Conservation (phyloP, 2,329 filamentous ascomycete species). For the Madurella mycetomatis region DNA sequence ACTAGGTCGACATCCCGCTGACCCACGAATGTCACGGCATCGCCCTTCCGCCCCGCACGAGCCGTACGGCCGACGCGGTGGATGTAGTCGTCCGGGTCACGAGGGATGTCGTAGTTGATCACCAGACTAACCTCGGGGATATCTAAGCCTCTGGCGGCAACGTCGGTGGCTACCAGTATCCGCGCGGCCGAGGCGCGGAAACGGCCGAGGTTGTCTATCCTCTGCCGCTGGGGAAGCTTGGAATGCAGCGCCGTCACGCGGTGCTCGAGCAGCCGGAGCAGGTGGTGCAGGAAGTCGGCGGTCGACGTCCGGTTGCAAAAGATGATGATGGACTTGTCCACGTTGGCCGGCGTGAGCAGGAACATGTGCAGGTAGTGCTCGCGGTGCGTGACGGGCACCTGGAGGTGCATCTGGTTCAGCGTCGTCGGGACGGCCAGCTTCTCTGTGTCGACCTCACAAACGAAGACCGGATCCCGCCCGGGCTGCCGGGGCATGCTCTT, state of each 20-base stretch:
- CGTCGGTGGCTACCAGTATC: conserved; percentile 90
- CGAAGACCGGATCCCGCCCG: conserved; percentile 72
- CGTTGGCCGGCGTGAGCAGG: conserved; percentile 71
- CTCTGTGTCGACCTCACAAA: conserved; percentile 81
- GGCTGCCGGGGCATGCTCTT: conserved; percentile 69
- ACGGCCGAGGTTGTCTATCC: conserved; percentile 80
- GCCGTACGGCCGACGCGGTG: conserved; percentile 94
- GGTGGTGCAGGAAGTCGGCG: conserved; percentile 82
- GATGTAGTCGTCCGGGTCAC: conserved; percentile 97
- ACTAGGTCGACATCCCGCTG: conserved; percentile 89
- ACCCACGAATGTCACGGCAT: conserved; percentile 82
- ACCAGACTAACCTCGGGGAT: conserved; percentile 89
- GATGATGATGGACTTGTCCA: conserved; percentile 75
- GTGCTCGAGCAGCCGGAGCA: conserved; percentile 80
- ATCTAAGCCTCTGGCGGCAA: conserved; percentile 89
- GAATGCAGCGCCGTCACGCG: conserved; percentile 90
- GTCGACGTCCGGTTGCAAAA: conserved; percentile 92
- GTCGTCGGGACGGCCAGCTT: conserved; percentile 73
- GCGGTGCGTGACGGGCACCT: conserved; percentile 85
- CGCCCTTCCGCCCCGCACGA: conserved; percentile 78
- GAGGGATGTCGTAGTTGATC: conserved; percentile 90
- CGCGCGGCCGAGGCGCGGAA: conserved; percentile 87
- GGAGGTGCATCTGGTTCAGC: conserved; percentile 77
- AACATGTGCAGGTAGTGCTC: conserved; percentile 93
- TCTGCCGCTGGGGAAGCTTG: conserved; percentile 75